These are phyloP conservation scores for Wickerhamiella pararugosa DNA, from an alignment of 1,139 yeast genomes.

Conservation along the genomic window DNA sequence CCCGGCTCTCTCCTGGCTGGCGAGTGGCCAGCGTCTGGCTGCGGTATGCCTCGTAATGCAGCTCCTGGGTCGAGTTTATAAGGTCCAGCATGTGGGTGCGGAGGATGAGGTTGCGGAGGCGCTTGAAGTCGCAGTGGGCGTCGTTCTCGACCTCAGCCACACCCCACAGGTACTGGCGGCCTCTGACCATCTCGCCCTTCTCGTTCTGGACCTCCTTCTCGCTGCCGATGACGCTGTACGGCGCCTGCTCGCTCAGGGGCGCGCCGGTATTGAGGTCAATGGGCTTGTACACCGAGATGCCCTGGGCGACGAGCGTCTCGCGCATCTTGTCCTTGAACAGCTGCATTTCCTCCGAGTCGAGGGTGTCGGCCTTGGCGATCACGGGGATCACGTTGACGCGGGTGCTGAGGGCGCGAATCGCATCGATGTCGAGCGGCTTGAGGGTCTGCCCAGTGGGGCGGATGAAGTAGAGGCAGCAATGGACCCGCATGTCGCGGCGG, in stretches of 20 bases:
- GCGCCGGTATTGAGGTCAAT: slow-evolving; percentile 38
- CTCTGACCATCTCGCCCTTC: slow-evolving; percentile 65
- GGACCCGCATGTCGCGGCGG: slow-evolving; percentile 65
- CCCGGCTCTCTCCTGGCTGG: slow-evolving; percentile 34
- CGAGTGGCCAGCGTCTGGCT: slow-evolving; percentile 58
- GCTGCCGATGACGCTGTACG: slow-evolving; percentile 85
- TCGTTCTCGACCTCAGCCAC: slow-evolving; percentile 94
- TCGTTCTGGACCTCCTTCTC: slow-evolving; percentile 70
- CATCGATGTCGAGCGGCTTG: slow-evolving; percentile 88
- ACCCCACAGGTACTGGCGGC: slow-evolving; percentile 97
- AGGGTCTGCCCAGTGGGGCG: slow-evolving; percentile 93
- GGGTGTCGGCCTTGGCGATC: slow-evolving; percentile 88
- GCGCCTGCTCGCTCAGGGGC: slow-evolving; percentile 79
- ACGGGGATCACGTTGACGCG: slow-evolving; percentile 91
- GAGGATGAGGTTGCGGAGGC: slow-evolving; percentile 70
- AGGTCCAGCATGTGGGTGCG: slow-evolving; percentile 92
- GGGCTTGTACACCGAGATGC: slow-evolving; percentile 70
- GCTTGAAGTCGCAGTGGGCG: slow-evolving; percentile 86
- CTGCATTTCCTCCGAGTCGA: slow-evolving; percentile 67
- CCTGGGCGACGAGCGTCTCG: slow-evolving; percentile 84
- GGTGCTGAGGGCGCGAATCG: slow-evolving; percentile 74
- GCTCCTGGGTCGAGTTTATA: slow-evolving; percentile 74
- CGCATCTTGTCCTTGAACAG: slow-evolving; percentile 73
- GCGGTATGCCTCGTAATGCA: slow-evolving; percentile 84
- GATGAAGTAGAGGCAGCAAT: slow-evolving; percentile 87